Evolutionary conservation across 176 grass and related monocot genomes (phyloP).

Genomic region (Oryza longistaminata): DNA sequence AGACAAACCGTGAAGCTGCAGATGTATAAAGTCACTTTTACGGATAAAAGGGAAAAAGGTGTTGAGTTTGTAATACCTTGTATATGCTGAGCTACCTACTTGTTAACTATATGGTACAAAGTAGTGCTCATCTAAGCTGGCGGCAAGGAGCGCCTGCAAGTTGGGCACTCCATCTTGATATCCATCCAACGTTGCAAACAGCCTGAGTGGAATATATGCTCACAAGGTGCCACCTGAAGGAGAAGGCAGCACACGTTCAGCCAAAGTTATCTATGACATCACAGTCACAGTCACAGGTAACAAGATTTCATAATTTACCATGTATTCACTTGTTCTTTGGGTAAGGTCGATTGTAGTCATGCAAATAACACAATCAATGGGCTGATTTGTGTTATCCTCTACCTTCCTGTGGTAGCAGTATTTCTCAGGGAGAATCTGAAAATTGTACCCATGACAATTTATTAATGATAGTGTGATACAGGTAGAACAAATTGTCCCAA

Average conservation of each 20-base stretch:
- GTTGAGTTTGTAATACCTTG: constrained; percentile 36
- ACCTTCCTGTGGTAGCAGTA: constrained; percentile 91
- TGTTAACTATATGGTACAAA: constrained; percentile 63
- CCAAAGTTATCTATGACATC: neutral
- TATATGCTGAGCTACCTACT: constrained; percentile 53
- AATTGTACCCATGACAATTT: constrained; percentile 12
- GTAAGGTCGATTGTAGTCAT: constrained; percentile 87
- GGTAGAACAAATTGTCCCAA: neutral
- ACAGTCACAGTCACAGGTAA: neutral
- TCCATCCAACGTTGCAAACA: constrained; percentile 99
- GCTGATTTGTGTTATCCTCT: constrained; percentile 60
- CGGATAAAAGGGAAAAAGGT: neutral
- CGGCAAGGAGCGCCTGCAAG: constrained; percentile 82
- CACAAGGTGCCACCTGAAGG: constrained; percentile 86
- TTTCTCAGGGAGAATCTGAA: constrained; percentile 95
- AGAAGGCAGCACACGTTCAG: neutral
- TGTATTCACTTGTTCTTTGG: constrained; percentile 81
- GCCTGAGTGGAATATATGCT: constrained; percentile 97
- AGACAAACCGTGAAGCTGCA: neutral
- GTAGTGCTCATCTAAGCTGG: constrained; percentile 59
- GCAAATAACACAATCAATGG: constrained; percentile 86
- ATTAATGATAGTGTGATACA: neutral
- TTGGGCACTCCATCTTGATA: constrained; percentile 99
- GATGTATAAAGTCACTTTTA: neutral
- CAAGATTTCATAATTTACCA: constrained; percentile 65